Evolutionary conservation across 106 monocot species (phyloP).

Genomic region (Narthecium ossifragum): DNA sequence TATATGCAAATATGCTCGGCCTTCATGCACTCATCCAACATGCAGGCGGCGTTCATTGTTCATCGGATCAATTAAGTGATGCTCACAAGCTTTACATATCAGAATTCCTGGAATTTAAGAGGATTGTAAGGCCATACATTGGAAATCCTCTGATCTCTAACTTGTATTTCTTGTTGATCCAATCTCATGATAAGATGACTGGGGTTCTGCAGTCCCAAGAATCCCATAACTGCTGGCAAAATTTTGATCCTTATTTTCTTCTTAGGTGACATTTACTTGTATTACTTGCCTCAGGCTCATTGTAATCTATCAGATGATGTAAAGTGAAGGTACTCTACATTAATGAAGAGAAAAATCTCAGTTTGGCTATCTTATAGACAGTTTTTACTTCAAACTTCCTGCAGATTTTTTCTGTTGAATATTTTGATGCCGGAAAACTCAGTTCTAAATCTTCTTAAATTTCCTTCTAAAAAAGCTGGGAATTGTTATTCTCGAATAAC

Average conservation of each 20-base stretch:
- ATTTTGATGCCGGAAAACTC: too few species aligned
- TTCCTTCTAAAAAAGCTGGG: too few species aligned
- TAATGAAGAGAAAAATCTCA: too few species aligned
- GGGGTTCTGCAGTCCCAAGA: conserved; percentile 3
- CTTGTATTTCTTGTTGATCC: conserved; percentile 45
- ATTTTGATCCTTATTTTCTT: conserved; percentile 92
- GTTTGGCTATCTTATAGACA: too few species aligned
- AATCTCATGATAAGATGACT: conserved; percentile 25
- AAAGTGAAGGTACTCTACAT: too few species aligned
- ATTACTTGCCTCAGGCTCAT: too few species aligned
- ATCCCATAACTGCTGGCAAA: conserved; percentile 23
- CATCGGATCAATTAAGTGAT: conserved; percentile 3
- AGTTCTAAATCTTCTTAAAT: too few species aligned
- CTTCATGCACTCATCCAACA: conserved; percentile 49
- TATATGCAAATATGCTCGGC: conserved; percentile 78
- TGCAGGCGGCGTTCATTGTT: neutral
- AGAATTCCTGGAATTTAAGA: conserved; percentile 29
- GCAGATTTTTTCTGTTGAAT: too few species aligned
- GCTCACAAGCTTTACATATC: conserved; percentile 12
- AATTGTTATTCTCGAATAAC: too few species aligned
- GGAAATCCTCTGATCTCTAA: conserved; percentile 74
- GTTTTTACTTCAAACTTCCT: too few species aligned
- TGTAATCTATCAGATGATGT: too few species aligned
- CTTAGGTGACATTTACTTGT: conserved; percentile 27
- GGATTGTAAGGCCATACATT: conserved; percentile 57